These are phyloP conservation scores for Backusella macrospora DNA, from an alignment of 192 early-diverging fungal species.

Conservation along the genomic window DNA sequence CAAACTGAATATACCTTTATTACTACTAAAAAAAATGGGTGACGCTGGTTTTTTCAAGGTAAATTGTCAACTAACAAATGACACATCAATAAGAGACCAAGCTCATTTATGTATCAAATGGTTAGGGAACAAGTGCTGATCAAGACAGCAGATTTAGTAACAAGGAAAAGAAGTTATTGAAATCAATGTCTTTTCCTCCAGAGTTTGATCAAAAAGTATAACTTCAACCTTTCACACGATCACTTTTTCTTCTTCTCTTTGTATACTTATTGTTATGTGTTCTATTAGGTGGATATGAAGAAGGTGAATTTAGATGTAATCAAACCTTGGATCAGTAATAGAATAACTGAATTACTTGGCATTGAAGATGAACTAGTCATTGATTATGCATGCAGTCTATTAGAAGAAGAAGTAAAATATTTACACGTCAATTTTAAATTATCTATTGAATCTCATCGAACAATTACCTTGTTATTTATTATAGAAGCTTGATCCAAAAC, in stretches of 20 bases:
- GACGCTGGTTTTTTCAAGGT: slow-evolving; percentile 62
- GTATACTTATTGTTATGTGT: background rate
- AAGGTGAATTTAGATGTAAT: slow-evolving; percentile 90
- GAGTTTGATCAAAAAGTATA: slow-evolving; percentile 75
- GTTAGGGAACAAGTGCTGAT: slow-evolving; percentile 71
- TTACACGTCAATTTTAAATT: background rate
- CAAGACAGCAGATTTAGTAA: slow-evolving; percentile 81
- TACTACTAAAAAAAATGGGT: slow-evolving; percentile 39
- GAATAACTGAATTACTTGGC: slow-evolving; percentile 75
- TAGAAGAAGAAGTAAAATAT: slow-evolving; percentile 69
- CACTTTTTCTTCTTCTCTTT: background rate
- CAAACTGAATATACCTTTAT: background rate
- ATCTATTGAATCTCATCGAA: background rate
- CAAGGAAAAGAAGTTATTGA: slow-evolving; percentile 82
- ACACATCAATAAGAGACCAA: background rate
- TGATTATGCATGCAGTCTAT: slow-evolving; percentile 81
- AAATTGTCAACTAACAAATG: background rate
- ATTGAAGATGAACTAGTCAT: slow-evolving; percentile 95
- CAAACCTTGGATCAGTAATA: slow-evolving; percentile 83
- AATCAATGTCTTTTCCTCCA: slow-evolving; percentile 79
- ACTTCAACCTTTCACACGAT: background rate
- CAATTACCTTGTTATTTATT: background rate
- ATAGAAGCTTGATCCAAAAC: slow-evolving; percentile 79
- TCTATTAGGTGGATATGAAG: slow-evolving; percentile 73
- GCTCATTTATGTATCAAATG: background rate